A percentile compares a stretch with the other conserved stretches of the same genome.
Evolutionary conservation across 768 basidiomycete species (phyloP).

Genomic region (Pulveroboletus sp.): DNA sequence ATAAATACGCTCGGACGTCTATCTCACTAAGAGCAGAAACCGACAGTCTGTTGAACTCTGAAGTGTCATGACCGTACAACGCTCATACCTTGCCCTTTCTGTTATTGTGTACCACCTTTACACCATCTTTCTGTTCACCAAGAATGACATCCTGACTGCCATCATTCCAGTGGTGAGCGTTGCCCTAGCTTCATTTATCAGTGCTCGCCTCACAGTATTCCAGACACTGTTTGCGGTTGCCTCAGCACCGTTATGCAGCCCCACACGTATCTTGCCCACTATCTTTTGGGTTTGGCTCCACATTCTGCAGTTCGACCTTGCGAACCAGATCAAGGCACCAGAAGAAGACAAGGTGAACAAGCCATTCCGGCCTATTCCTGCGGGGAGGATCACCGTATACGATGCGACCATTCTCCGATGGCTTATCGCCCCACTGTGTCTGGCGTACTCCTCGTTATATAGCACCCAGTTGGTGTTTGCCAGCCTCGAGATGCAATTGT

Average conservation of each 20-base stretch:
- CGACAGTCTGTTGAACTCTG: background rate
- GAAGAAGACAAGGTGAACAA: constrained; percentile 44
- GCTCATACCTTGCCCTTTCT: background rate
- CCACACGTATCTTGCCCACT: constrained; percentile 20
- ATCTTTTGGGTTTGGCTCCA: constrained; percentile 44
- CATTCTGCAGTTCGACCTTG: constrained; percentile 40
- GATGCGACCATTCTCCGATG: constrained; percentile 36
- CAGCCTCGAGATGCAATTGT: constrained; percentile 32
- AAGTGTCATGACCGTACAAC: constrained; percentile 19
- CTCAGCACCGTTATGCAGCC: constrained; percentile 28
- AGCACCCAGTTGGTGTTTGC: constrained; percentile 29
- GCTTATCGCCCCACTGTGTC: constrained; percentile 32
- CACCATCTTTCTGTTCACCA: constrained; percentile 39
- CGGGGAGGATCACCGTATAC: constrained; percentile 36
- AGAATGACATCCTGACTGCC: constrained; percentile 44
- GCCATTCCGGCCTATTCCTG: constrained; percentile 41
- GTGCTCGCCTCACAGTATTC: background rate
- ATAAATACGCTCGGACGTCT: constrained; percentile 1
- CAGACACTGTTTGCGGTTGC: constrained; percentile 33
- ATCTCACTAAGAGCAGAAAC: background rate
- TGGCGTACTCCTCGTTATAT: constrained; percentile 32
- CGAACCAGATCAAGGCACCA: constrained; percentile 39
- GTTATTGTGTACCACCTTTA: constrained; percentile 23
- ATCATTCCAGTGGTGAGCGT: constrained; percentile 43
- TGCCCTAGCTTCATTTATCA: rapidly evolving